Evolutionary conservation across 371 early-diverging fungal species (phyloP), one percentile per base, ranked within the genome.

Genomic region (Mucor ambiguus): DNA sequence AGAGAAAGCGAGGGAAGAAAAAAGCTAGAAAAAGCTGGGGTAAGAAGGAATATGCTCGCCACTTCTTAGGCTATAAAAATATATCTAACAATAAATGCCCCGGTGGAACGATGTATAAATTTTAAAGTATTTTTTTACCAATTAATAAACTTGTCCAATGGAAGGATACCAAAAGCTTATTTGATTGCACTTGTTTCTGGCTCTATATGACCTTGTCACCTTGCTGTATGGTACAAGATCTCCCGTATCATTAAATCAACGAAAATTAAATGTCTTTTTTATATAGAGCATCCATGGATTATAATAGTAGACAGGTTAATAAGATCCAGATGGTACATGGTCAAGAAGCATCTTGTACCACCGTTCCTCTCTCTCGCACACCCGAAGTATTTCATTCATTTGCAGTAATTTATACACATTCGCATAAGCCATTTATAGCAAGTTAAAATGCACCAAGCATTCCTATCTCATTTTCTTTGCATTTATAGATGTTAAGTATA

Each of bases 91-190:
- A 52, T 28, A 52, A 49, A 28, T 52, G 46, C 46, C 46, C 46
- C 52, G 28, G 52, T 28, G 52, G 52, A 52, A 24, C 52, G 28
- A 52, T 41, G 41, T 41, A 41, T 41, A 41, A 41, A 41, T 18
- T 41, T 41, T 41, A 24, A 49, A 49, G 24, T 49, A 49, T 28
- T 28, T 48, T 48, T 48, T 49, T 49, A 24, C 49, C 28, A 52
- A 24, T 46, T 52, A 52, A 26, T 26, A 52, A 52, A 52, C 52
- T 52, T 52, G 52, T 22, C 52, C 52, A 52, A 52, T 52, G 52
- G 28, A 26, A 26, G 52, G 14, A 26, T 26, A 26, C 3, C 24
- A 52, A 52, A 52, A 52, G 28, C 28, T 52, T 52, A 52, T 52
- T 52, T 52, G 52, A 52, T 52, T 52, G 52, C 52, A 4, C 14